Evolutionary conservation across 2,329 filamentous ascomycete species (phyloP), one percentile per base, ranked within the genome.

Genomic region (Talaromyces piceae): DNA sequence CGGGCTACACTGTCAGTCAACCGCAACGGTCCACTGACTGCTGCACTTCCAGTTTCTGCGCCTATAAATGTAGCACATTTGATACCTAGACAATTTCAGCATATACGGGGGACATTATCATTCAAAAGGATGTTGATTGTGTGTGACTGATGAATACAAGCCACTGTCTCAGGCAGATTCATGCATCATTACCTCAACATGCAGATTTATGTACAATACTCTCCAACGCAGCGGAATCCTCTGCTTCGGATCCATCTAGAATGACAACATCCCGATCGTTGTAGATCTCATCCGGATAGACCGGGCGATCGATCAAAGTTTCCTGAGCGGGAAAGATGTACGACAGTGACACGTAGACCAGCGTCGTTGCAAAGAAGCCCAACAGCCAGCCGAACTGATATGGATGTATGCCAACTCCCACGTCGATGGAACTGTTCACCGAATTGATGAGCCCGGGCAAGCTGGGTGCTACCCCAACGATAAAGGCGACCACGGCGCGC

Each of bases 361-460:
- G 46, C 18, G 77, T 75, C 6, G 79, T 80, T 0, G 65, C 70
- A 8, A 75, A 67, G 56, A 86, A 84, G 0, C 82, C 83, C 45
- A 83, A 73, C 16, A 86, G 61, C 78, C 82, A 86, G n/a, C 83
- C 81, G 60, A 86, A 82, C 23, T 77, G 74, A 60, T 84, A 86
- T 4, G 84, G 68, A 56, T 78, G 75, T 0, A 73, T 67, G 0
- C 83, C 82, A 0, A 68, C 67, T 0, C 74, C 74, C 1, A 71
- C 63, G 11, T 61, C 41, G 28, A 72, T 59, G 9, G 53, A 50
- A 0, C 56, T 41, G 51, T 73, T 73, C 28, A 77, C 71, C 57
- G 58, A 61, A 47, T 73, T 63, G 2, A 70, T 69, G 52, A 84
- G 69, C 0, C 80, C 81, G 0, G 81, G 81, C 1, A 84, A 58